Evolutionary conservation across 352 stramenopile genomes (phyloP).

Genomic region (Phytopythium litorale): DNA sequence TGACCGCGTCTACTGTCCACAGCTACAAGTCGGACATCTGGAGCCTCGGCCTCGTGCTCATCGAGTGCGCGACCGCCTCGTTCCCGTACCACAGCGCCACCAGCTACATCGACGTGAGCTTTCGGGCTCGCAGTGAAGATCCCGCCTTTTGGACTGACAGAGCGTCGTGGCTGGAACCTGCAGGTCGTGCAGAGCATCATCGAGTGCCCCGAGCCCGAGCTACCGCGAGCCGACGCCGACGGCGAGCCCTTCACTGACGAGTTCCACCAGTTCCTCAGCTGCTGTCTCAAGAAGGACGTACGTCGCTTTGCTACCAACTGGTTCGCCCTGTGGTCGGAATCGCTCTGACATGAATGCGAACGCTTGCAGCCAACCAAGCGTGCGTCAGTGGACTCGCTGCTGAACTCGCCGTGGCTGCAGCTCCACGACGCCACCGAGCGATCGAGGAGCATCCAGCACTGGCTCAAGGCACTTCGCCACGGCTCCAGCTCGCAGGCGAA

Average conservation of each 20-base stretch:
- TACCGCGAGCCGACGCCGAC: conserved; percentile 27
- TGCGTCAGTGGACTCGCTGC: conserved; percentile 50
- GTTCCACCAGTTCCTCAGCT: conserved; percentile 53
- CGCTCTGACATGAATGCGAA: background rate
- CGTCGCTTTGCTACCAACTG: background rate
- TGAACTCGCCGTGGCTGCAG: conserved; percentile 50
- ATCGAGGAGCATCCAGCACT: conserved; percentile 19
- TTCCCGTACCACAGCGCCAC: conserved; percentile 52
- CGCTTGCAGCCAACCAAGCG: conserved; percentile 41
- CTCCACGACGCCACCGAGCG: conserved; percentile 41
- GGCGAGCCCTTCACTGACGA: conserved; percentile 34
- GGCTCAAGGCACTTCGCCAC: conserved; percentile 20
- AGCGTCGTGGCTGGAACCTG: background rate
- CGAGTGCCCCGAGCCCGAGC: conserved; percentile 42
- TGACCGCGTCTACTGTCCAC: conserved; percentile 1
- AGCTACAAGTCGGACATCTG: conserved; percentile 82
- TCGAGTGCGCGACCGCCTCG: conserved; percentile 54
- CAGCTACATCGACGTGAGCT: conserved; percentile 66
- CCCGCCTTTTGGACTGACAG: too few relatives aligned
- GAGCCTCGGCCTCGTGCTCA: conserved; percentile 70
- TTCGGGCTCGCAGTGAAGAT: too few relatives aligned
- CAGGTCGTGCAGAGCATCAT: conserved; percentile 78
- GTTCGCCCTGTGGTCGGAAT: background rate
- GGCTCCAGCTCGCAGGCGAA: conserved; percentile 7
- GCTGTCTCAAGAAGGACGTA: conserved; percentile 70